A percentile compares a stretch with the other conserved stretches of the same genome.
Conservation (phyloP, 2,329 filamentous ascomycete genomes). For the Monilinia fructicola region DNA sequence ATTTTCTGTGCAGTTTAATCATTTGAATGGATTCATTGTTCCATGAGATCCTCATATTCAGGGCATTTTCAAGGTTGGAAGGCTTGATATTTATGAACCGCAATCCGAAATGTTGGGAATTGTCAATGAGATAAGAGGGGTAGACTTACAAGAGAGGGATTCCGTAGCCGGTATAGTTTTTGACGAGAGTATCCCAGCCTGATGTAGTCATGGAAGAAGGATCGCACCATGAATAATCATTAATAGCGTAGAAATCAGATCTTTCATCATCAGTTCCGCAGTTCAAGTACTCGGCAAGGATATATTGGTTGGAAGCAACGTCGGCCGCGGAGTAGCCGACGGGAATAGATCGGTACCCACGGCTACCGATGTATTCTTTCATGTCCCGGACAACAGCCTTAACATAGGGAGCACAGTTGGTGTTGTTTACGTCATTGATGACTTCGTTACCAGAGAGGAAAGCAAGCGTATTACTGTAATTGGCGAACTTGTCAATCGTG, state of each 20-base stretch:
- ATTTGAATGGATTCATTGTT: too few relatives aligned
- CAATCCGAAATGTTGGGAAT: too few relatives aligned
- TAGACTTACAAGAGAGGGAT: conserved; percentile 54
- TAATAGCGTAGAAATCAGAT: conserved; percentile 66
- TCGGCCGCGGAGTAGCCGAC: conserved; percentile 64
- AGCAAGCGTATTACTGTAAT: conserved; percentile 67
- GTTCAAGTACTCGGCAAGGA: conserved; percentile 73
- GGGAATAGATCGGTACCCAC: conserved; percentile 51
- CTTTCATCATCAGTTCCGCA: conserved; percentile 66
- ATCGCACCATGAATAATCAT: conserved; percentile 67
- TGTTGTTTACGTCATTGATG: conserved; percentile 54
- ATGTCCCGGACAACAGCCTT: conserved; percentile 60
- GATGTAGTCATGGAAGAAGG: conserved; percentile 57
- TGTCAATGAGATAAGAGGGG: neutral
- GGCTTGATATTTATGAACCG: too few relatives aligned
- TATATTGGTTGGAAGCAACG: conserved; percentile 64
- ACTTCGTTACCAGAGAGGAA: conserved; percentile 63
- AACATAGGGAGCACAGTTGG: conserved; percentile 54
- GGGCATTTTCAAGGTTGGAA: too few relatives aligned
- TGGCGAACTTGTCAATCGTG: conserved; percentile 65
- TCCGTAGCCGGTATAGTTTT: conserved; percentile 66
- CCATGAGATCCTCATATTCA: too few relatives aligned
- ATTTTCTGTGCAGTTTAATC: too few relatives aligned
- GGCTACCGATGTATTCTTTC: conserved; percentile 52
- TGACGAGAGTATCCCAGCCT: conserved; percentile 68